Percentiles rank a stretch among this genome's conserved stretches.
Conservation (phyloP, 1,284 basidiomycete genomes). For the Moesziomyces globuligerus region DNA sequence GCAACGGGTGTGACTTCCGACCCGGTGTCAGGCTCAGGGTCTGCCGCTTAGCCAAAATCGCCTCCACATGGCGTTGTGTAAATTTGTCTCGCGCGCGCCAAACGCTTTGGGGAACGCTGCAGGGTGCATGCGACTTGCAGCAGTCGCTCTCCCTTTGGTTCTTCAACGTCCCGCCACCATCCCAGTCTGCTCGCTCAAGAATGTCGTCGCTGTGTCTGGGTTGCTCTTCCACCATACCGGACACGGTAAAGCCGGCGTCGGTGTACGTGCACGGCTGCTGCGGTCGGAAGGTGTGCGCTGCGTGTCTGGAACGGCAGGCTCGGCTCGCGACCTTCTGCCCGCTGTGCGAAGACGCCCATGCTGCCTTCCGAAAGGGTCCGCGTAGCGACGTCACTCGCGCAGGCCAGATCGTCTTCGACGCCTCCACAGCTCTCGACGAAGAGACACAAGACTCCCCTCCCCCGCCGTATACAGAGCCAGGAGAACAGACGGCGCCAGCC, state of each 20-base stretch:
- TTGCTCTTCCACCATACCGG: slow-evolving; percentile 33
- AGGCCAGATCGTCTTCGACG: slow-evolving; percentile 47
- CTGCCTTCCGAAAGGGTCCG: slow-evolving; percentile 45
- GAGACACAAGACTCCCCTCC: slow-evolving; percentile 14
- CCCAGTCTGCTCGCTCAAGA: not conserved
- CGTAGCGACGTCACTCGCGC: slow-evolving; percentile 41
- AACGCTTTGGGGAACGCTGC: no score
- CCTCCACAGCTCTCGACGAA: slow-evolving; percentile 3
- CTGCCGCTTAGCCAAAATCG: no score
- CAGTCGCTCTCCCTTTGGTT: no score
- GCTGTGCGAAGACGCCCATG: slow-evolving; percentile 43
- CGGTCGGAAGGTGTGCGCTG: slow-evolving; percentile 21
- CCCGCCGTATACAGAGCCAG: slow-evolving; percentile 22
- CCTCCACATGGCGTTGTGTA: no score
- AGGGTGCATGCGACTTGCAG: no score
- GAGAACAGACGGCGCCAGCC: not conserved
- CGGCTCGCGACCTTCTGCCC: slow-evolving; percentile 49
- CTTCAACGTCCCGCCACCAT: no score
- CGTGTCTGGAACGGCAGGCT: slow-evolving; percentile 27
- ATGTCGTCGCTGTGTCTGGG: slow-evolving; percentile 25
- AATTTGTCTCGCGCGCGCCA: no score
- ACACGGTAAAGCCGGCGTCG: slow-evolving; percentile 14
- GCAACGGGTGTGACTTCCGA: no score
- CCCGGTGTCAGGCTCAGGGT: no score
- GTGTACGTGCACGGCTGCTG: slow-evolving; percentile 49